Percentiles rank a stretch among this genome's conserved stretches.
phyloP scores from a whole-genome alignment of 176 grass and related monocot species.

The Paspalum notatum region DNA sequence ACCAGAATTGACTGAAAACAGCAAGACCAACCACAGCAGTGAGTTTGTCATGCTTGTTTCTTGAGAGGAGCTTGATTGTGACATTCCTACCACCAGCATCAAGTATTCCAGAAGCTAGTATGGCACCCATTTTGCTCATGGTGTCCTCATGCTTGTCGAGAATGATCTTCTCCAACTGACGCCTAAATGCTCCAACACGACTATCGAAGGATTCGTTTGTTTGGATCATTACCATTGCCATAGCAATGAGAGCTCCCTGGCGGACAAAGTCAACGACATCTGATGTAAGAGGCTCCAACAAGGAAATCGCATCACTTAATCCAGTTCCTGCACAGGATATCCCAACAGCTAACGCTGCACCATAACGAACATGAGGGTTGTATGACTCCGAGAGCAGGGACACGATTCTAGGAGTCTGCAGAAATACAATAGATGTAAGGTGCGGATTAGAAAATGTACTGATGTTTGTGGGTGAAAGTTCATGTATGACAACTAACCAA shows the following conservation, averaged over 20 bases:
- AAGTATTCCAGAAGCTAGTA: constrained; percentile 96
- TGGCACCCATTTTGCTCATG: constrained; percentile 99
- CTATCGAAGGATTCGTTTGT: constrained; percentile 93
- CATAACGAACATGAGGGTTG: constrained; percentile 99
- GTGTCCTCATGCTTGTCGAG: constrained; percentile 99
- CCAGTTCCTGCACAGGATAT: constrained; percentile 96
- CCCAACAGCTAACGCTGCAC: constrained; percentile 98
- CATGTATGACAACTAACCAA: neutral
- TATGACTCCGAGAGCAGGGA: constrained; percentile 96
- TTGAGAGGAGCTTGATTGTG: constrained; percentile 92
- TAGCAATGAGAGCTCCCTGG: constrained; percentile 96
- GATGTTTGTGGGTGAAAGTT: neutral
- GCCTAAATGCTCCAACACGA: constrained; percentile 92
- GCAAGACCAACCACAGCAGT: constrained; percentile 95
- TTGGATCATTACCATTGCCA: constrained; percentile 99
- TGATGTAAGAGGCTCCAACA: constrained; percentile 97
- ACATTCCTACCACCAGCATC: constrained; percentile 99
- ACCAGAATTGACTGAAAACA: constrained; percentile 99
- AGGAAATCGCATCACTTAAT: constrained; percentile 95
- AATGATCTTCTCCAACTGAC: constrained; percentile 98
- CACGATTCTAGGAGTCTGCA: constrained; percentile 98
- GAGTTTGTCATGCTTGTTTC: constrained; percentile 91
- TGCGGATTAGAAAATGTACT: constrained; percentile 23
- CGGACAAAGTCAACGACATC: constrained; percentile 99
- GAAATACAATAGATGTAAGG: constrained; percentile 30